Evolutionary conservation across 352 stramenopile genomes (phyloP).

Genomic region (Pythium biforme): DNA sequence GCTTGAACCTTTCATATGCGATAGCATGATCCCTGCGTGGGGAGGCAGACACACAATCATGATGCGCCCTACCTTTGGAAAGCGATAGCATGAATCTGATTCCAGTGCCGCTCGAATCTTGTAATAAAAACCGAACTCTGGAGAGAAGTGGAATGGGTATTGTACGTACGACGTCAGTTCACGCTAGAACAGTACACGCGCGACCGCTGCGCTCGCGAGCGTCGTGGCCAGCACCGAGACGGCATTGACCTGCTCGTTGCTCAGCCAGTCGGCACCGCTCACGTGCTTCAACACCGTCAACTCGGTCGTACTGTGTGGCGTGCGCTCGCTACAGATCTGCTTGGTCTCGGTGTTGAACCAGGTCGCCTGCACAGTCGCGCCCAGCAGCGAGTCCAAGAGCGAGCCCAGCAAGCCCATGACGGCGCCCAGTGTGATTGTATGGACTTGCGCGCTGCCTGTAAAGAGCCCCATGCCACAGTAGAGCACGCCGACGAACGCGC

Average conservation of each 20-base stretch:
- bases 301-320: background rate
- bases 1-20: background rate
- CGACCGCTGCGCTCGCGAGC: slow-evolving; percentile 40
- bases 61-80: too few relatives aligned
- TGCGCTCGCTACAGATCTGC: slow-evolving; percentile 54
- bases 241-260: slow-evolving; percentile 77
- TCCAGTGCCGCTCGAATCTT: background rate
- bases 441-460: slow-evolving; percentile 39
- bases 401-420: slow-evolving; percentile 69
- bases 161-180: too few relatives aligned
- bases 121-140: too few relatives aligned
- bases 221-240: slow-evolving; percentile 65
- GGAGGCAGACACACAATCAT: too few relatives aligned
- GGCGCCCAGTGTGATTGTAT: slow-evolving; percentile 57
- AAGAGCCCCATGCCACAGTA: slow-evolving; percentile 48
- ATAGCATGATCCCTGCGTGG: too few relatives aligned
- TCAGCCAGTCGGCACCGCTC: slow-evolving; percentile 45
- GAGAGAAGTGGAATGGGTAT: too few relatives aligned
- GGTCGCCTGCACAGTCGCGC: slow-evolving; percentile 78
- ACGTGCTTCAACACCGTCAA: slow-evolving; percentile 24
- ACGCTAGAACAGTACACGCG: slow-evolving; percentile 38
- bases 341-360: slow-evolving; percentile 56
- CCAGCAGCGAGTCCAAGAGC: slow-evolving; percentile 81
- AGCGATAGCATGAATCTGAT: too few relatives aligned
- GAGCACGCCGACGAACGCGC: slow-evolving; percentile 84